These are phyloP conservation scores for Pseudozyma sp. DNA, from an alignment of 1,284 basidiomycete genomes.

Conservation along the genomic window DNA sequence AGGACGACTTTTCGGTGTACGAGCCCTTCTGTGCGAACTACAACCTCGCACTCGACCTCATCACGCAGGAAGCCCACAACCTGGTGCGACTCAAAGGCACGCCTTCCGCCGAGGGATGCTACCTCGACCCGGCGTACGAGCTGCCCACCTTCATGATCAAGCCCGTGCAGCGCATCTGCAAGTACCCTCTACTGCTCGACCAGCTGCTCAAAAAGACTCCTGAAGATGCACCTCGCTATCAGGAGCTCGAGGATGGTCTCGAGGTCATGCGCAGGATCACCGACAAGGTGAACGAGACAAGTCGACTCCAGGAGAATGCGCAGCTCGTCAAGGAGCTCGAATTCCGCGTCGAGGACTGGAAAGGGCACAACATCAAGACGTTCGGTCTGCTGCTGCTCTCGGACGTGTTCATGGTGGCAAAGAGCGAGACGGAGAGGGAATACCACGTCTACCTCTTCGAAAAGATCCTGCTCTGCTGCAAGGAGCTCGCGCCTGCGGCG, in stretches of 20 bases:
- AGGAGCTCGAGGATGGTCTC: conserved; percentile 85
- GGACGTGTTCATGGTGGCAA: conserved; percentile 94
- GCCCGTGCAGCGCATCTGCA: conserved; percentile 82
- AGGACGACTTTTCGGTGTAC: conserved; percentile 76
- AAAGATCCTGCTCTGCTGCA: conserved; percentile 98
- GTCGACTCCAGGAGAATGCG: conserved; percentile 82
- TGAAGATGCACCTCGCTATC: conserved; percentile 70
- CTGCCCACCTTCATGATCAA: conserved; percentile 85
- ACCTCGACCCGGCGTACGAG: conserved; percentile 74
- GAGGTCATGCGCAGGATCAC: conserved; percentile 91
- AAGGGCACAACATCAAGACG: conserved; percentile 92
- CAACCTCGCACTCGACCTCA: conserved; percentile 80
- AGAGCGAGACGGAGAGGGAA: conserved; percentile 94
- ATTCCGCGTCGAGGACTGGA: conserved; percentile 96
- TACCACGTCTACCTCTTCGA: conserved; percentile 99
- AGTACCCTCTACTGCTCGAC: conserved; percentile 77
- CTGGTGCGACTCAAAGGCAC: conserved; percentile 52
- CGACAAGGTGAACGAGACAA: conserved; percentile 94
- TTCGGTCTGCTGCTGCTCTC: conserved; percentile 94
- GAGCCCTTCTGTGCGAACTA: conserved; percentile 96
- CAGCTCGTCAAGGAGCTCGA: conserved; percentile 90
- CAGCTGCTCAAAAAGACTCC: conserved; percentile 76
- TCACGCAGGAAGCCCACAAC: conserved; percentile 71
- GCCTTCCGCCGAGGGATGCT: conserved; percentile 62
- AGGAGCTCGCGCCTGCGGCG: conserved; percentile 75